These are phyloP conservation scores for Boletus subluridellus DNA, from an alignment of 1,284 basidiomycete genomes.

Conservation along the genomic window DNA sequence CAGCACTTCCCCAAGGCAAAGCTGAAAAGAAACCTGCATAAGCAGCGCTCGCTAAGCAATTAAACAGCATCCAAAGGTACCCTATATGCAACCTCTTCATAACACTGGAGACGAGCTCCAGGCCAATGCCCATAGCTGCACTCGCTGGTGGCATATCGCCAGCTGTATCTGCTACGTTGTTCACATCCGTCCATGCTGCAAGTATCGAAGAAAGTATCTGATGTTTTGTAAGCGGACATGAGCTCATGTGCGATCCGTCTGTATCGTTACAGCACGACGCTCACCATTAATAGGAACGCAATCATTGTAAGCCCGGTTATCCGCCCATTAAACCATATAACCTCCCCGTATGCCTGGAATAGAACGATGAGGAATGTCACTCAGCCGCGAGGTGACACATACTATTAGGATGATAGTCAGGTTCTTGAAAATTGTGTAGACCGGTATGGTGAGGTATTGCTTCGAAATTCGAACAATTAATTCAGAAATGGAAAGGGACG, in stretches of 20 bases:
- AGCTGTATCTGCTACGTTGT: constrained; percentile 45
- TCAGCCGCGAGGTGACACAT: constrained; percentile 30
- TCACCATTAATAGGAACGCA: constrained; percentile 91
- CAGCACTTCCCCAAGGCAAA: constrained; percentile 8
- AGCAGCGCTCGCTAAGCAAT: constrained; percentile 88
- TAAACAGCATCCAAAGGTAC: constrained; percentile 95
- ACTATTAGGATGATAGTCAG: constrained; percentile 97
- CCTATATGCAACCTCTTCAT: constrained; percentile 71
- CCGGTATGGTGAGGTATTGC: constrained; percentile 92
- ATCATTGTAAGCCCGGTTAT: constrained; percentile 86
- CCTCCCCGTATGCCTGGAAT: constrained; percentile 88
- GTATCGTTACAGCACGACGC: constrained; percentile 18
- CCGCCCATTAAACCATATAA: constrained; percentile 92
- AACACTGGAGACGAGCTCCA: constrained; percentile 47
- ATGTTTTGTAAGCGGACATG: background rate
- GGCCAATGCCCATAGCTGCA: constrained; percentile 39
- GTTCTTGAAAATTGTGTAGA: constrained; percentile 99
- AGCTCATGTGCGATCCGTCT: background rate
- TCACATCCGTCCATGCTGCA: constrained; percentile 92
- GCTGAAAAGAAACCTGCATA: constrained; percentile 62
- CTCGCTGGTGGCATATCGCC: constrained; percentile 40
- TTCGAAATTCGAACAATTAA: constrained; percentile 46
- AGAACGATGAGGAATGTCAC: constrained; percentile 3
- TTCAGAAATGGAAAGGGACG: background rate
- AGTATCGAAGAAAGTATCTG: constrained; percentile 92